Evolutionary conservation across 305 asterid genomes (phyloP), one percentile per base, ranked within the genome.

Genomic region (Caryopteris hybrid): DNA sequence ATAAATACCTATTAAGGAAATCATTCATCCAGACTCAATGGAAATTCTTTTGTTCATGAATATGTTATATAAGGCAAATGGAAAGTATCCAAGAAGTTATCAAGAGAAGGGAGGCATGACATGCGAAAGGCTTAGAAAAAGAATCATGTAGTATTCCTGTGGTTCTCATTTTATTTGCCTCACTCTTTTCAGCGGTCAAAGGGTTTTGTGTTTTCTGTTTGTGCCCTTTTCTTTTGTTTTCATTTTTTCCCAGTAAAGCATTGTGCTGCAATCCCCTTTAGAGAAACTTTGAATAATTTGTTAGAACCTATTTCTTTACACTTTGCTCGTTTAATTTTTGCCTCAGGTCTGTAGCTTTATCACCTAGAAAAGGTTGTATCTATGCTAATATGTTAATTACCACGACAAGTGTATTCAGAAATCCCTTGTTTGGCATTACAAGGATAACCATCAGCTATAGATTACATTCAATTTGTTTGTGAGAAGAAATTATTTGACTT

Each of bases 391-490:
- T 55, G 36, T 23, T 8, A 17, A 47, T 42, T 50, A 17, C 46
- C 16, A 20, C 38, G 61, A 33, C 52, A 43, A 64, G 48, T 47
- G 21, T 17, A 22, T 5, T 33, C 17, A 18, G 46, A 23, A n/a
- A 4, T 51, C 13, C 36, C 67, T 53, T 43, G 13, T 62, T 63
- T 69, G 29, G 63, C 72, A 50, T 69, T 4, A 23, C 61, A 21
- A 34, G 41, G 46, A 33, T 47, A 22, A 66, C 57, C 64, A 41
- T 41, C 43, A 43, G 41, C 57, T 42, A 20, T 55, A 42, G 12
- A 43, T 21, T 29, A 42, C 47, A 39, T 51, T 50, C 33, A 50
- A 43, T 22, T 21, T 34, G 29, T 43, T 33, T 55, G 57, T 70
- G 51, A 33, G 25, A 29, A 50, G 34, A 34, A 58, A 22, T 20